Conservation (phyloP, 805 yeast species). For the Cyberlindnera nakhonratchasimensis region DNA sequence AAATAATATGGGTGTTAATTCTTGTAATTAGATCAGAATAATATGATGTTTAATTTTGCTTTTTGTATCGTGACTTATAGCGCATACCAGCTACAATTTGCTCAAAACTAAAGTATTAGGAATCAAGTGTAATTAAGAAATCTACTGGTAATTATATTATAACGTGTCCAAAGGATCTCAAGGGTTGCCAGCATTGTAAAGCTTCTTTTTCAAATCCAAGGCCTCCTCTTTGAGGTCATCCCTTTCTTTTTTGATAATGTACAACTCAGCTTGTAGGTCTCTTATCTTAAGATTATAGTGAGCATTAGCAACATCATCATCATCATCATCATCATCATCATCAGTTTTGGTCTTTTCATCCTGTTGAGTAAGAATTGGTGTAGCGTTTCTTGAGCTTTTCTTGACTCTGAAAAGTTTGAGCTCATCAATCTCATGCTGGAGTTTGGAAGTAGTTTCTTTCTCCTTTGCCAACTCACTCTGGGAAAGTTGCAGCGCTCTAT, state of each 20-base stretch:
- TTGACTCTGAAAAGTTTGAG: constrained; percentile 50
- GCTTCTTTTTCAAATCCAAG: constrained; percentile 54
- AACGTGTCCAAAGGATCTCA: constrained; percentile 6
- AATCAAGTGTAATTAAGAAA: background rate
- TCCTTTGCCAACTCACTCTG: constrained; percentile 67
- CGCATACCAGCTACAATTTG: too few relatives aligned
- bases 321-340: constrained; percentile 29
- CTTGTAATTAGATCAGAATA: constrained; percentile 12
- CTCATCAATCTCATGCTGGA: constrained; percentile 67
- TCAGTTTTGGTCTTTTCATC: constrained; percentile 26
- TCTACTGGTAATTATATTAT: background rate
- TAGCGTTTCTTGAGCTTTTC: constrained; percentile 30
- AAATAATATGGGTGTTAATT: constrained; percentile 21
- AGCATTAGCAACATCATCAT: constrained; percentile 38
- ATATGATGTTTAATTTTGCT: constrained; percentile 6
- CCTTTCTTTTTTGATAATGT: constrained; percentile 76
- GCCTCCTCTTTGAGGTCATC: constrained; percentile 70
- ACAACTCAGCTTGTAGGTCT: constrained; percentile 81
- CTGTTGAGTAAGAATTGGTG: constrained; percentile 24
- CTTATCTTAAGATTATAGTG: constrained; percentile 73
- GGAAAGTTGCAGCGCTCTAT: constrained; percentile 68
- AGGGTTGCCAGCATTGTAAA: constrained; percentile 30
- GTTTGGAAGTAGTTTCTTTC: constrained; percentile 50
- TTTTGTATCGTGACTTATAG: background rate
- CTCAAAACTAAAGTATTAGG: background rate